Evolutionary conservation across 2,329 filamentous ascomycete species (phyloP).

Genomic region (Botrytis medusae): DNA sequence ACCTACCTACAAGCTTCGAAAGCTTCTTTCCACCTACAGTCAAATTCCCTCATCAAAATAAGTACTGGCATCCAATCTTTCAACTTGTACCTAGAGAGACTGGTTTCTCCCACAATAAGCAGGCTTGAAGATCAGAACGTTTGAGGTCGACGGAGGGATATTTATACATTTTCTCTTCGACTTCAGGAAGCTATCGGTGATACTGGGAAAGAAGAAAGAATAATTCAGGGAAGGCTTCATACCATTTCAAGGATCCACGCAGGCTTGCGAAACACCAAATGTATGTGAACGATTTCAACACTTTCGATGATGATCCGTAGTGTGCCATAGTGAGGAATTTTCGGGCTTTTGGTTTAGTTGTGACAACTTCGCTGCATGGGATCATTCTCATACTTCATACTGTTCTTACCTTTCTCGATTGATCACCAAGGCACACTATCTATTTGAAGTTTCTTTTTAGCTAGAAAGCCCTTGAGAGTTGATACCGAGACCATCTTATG

Average conservation of each 20-base stretch:
- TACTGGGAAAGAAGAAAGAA: conserved; percentile 21
- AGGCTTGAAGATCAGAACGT: conserved; percentile 10
- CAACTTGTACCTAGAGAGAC: conserved; percentile 9
- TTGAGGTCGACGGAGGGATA: conserved; percentile 6
- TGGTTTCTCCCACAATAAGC: conserved; percentile 13
- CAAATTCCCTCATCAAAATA: neutral
- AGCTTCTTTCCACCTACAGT: conserved; percentile 18
- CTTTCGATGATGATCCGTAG: neutral
- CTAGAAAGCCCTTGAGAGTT: neutral
- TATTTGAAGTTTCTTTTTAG: conserved; percentile 3
- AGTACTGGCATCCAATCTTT: conserved; percentile 17
- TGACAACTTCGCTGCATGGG: neutral
- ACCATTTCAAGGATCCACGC: conserved; percentile 35
- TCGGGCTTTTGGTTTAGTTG: neutral
- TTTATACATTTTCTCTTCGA: conserved; percentile 12
- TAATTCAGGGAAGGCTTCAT: conserved; percentile 23
- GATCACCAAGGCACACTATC: neutral
- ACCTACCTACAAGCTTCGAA: conserved; percentile 22
- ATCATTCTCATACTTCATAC: conserved; percentile 1
- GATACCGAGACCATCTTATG: conserved; percentile 10
- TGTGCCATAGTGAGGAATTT: neutral
- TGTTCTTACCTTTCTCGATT: neutral
- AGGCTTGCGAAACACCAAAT: conserved; percentile 38
- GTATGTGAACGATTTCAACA: conserved; percentile 34
- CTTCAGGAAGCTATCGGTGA: conserved; percentile 4